Percentiles rank a stretch among this genome's conserved stretches.
phyloP scores from a whole-genome alignment of 2,329 filamentous ascomycete species.

The Plectosphaerella cucumerina region DNA sequence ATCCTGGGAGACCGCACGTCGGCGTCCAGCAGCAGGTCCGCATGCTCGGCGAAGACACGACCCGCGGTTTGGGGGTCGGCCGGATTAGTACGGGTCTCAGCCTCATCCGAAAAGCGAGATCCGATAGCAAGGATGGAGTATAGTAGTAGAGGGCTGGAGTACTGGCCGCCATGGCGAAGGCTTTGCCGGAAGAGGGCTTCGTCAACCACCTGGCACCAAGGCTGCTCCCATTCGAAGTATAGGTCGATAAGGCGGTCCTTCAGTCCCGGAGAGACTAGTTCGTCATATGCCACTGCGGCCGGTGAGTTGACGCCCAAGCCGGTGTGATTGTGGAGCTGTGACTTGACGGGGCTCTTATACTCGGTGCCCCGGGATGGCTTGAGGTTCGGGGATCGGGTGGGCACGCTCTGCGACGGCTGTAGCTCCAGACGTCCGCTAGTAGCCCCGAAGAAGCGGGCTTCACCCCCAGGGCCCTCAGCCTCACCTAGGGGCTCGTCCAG shows the following conservation, averaged over 20 bases:
- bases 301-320: too few species aligned
- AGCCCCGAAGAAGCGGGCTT: conserved; percentile 29
- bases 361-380: neutral
- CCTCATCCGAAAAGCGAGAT: conserved; percentile 25
- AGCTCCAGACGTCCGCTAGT: conserved; percentile 27
- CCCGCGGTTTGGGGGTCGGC: conserved; percentile 29
- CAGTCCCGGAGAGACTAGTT: conserved; percentile 13
- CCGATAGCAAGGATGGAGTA: conserved; percentile 28
- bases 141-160: conserved; percentile 24
- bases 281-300: neutral
- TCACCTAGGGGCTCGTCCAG: conserved; percentile 29
- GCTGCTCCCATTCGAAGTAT: conserved; percentile 31
- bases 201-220: conserved; percentile 29
- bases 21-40: conserved; percentile 14
- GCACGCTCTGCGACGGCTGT: conserved; percentile 4
- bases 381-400: neutral
- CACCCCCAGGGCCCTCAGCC: conserved; percentile 21
- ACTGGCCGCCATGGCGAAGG: conserved; percentile 18
- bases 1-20: conserved; percentile 23
- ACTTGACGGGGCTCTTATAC: neutral
- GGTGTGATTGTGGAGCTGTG: too few species aligned
- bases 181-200: conserved; percentile 28
- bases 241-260: conserved; percentile 24
- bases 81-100: conserved; percentile 21
- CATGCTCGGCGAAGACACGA: conserved; percentile 21